Evolutionary conservation across 2,329 filamentous ascomycete genomes (phyloP).

Genomic region (Acephala macrosclerotiorum): DNA sequence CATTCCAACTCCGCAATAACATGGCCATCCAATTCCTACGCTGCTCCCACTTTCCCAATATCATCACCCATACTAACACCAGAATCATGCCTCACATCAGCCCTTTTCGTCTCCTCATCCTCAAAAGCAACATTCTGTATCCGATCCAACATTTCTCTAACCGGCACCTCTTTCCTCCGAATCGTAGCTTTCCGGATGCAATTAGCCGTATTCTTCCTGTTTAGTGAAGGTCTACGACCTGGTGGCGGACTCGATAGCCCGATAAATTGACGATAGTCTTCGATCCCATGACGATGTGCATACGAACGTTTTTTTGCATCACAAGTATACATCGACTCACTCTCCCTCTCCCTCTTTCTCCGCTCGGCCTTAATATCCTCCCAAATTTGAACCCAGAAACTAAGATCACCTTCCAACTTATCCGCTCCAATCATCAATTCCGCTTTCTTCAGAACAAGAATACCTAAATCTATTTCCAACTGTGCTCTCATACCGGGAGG

Average conservation of each 20-base stretch:
- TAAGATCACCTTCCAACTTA: slow-evolving; percentile 5
- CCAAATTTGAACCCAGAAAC: slow-evolving; percentile 5
- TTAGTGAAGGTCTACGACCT: neutral
- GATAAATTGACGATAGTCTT: neutral
- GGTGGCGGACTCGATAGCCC: neutral
- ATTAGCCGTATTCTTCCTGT: neutral
- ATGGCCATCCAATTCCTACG: neutral
- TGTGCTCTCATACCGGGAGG: neutral
- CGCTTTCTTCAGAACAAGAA: slow-evolving; percentile 7
- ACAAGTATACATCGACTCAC: neutral
- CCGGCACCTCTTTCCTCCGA: slow-evolving; percentile 15
- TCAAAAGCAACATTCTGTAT: neutral
- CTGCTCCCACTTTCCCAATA: neutral
- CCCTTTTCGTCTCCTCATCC: neutral
- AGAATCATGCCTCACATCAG: neutral
- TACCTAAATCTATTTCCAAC: slow-evolving; percentile 9
- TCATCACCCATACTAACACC: neutral
- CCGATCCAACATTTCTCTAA: slow-evolving; percentile 14
- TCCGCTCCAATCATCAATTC: slow-evolving; percentile 11
- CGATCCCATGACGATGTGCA: neutral
- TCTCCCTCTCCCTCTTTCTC: neutral
- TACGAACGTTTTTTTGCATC: neutral
- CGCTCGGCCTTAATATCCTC: neutral
- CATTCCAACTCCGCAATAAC: slow-evolving; percentile 2
- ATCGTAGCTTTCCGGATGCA: neutral